phyloP scores from a whole-genome alignment of 805 yeast genomes.

The Spathaspora boniae region DNA sequence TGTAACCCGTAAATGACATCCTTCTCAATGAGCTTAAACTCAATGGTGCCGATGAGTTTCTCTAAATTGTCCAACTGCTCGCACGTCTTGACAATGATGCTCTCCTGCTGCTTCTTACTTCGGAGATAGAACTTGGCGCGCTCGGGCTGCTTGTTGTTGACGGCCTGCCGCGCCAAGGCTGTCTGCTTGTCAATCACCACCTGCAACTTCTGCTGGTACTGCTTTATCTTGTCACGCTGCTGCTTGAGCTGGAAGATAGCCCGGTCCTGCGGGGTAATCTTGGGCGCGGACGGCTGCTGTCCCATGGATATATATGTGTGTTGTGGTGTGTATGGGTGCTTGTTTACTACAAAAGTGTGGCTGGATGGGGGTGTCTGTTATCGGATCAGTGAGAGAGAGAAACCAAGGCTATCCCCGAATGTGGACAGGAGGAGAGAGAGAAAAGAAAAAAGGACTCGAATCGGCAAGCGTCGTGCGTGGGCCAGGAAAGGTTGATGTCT shows the following conservation, averaged over 20 bases:
- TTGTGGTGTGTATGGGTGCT: constrained; percentile 1
- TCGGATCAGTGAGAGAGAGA: neutral
- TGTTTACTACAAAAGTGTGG: neutral
- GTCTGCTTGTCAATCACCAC: constrained; percentile 60
- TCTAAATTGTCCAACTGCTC: constrained; percentile 79
- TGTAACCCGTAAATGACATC: constrained; percentile 78
- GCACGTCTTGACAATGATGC: constrained; percentile 64
- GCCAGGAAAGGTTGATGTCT: too few relatives aligned
- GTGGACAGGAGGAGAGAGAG: neutral
- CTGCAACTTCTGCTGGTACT: constrained; percentile 61
- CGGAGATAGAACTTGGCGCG: constrained; percentile 69
- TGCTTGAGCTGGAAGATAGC: constrained; percentile 84
- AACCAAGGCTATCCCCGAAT: neutral
- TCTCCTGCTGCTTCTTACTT: constrained; percentile 78
- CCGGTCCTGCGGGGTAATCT: constrained; percentile 77
- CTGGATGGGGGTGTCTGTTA: neutral
- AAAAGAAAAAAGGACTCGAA: constrained; percentile 1
- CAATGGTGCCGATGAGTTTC: constrained; percentile 72
- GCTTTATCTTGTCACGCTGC: constrained; percentile 81
- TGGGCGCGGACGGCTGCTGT: constrained; percentile 43
- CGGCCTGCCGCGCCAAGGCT: constrained; percentile 53
- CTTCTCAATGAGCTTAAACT: constrained; percentile 83
- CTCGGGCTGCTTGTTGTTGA: constrained; percentile 50
- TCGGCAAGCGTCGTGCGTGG: too few relatives aligned
- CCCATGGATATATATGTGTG: constrained; percentile 26